Evolutionary conservation across 129 eudicot species (phyloP), one percentile per base, ranked within the genome.

Genomic region (Kitagawia praeruptora): DNA sequence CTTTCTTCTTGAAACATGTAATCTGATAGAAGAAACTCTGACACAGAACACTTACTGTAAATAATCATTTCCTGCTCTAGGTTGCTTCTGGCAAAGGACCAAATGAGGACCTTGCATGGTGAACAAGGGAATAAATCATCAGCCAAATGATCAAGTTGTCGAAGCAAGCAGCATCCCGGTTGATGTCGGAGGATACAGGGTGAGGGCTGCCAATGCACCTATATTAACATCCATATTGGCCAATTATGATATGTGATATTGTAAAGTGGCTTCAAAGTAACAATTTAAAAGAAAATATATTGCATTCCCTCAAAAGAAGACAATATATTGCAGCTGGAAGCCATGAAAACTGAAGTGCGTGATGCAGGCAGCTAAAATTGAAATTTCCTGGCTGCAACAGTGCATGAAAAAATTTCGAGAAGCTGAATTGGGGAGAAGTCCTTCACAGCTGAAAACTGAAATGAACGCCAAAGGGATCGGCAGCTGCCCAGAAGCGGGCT

Each of bases 101-200:
- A 42, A 78, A 9, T 15, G 46, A 61, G 54, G 49, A 73, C 70
- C 19, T 78, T 58, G 31, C 23, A 31, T 53, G 77, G 75, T 56
- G 76, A 54, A 8, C 25, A 70, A 61, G 34, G 27, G 21, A 41
- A 77, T 8, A 74, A 77, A 10, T 27, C 54, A 44, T 54, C 78
- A 5, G 44, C 34, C 67, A 19, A 8, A 45, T 34, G 46, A 48
- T 39, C 75, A 23, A 56, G n/a, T 41, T 10, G 47, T 28, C 15
- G 27, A 45, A 6, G 75, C 34, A 15, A 23, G 44, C 44, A 64
- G 70, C 58, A 85, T 31, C 15, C 44, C 49, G 39, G 78, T 79
- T 67, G 74, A 81, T 76, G 75, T 85, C 2, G 77, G 75, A 27
- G 84, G 87, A 44, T 88, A 85, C 83, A 81, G 77, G 45, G 87